Base-by-base conservation (phyloP, 106 monocot genomes). In the Ottelia alismoides region DNA sequence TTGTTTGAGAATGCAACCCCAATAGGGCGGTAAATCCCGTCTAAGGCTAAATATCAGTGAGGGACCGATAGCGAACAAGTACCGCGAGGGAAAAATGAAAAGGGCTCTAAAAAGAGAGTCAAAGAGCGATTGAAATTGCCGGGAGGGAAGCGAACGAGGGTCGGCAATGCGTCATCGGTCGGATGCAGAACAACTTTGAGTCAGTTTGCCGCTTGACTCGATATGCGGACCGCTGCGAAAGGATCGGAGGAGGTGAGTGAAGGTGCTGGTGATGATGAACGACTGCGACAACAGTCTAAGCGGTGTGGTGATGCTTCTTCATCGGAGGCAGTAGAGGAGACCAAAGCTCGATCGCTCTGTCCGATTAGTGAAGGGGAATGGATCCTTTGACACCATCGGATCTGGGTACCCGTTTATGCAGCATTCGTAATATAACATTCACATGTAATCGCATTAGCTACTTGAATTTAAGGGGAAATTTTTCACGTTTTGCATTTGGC, bases 51-150 rank as follows among this genome's bases (percentile, higher is more conserved):
- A 63, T 63, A 52, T 1, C 0, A 52, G 63, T 16, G 63, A 63
- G 63, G 48, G 52, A 52, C 63, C 63, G 30, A 63, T 65, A 65
- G 53, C 53, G 44, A 65, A 65, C 22, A 54, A 65, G 53, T 54
- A 65, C 53, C 53, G 40, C 45, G 52, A 54, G 64, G 64, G 53
- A 65, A 65, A 54, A 45, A 53, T 43, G 53, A 65, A 53, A 65
- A 65, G 64, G 51, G 31, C 43, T 65, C 54, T 30, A 32, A n/a
- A 63, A 64, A 64, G 64, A 64, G 64, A 64, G 64, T 64, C 64
- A 64, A 64, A 53, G 53, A 45, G 64, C 54, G 64, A 35, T 53
- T 53, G 64, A n/a, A 64, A 64, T 64, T 64, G 52, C 54, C 53
- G 35, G 53, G 64, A 64, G 49, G 64, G 53, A 60, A 60, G 60